A percentile compares a stretch with the other conserved stretches of the same genome.
Evolutionary conservation across 1,139 yeast genomes (phyloP).

Genomic region (Lodderomyces beijingensis): DNA sequence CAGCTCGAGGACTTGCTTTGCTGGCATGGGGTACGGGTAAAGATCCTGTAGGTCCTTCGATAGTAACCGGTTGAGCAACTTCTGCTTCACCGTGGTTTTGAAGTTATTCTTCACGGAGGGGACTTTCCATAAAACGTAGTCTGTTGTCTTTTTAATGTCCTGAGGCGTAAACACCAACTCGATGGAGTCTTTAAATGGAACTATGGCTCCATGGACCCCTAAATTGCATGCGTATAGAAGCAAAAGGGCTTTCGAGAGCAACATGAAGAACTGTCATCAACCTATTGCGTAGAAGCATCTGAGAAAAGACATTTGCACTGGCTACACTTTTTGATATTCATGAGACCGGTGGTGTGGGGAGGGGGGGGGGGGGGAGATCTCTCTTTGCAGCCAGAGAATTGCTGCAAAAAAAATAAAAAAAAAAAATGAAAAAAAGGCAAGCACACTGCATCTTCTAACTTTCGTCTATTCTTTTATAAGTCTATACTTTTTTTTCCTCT

Average conservation of each 20-base stretch:
- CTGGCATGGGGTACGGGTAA: slow-evolving; percentile 9
- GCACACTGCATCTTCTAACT: too few species aligned
- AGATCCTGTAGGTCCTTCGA: slow-evolving; percentile 14
- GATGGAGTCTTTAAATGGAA: slow-evolving; percentile 17
- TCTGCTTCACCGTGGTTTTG: slow-evolving; percentile 38
- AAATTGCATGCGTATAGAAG: background rate
- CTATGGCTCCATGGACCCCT: slow-evolving; percentile 3
- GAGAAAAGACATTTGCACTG: too few species aligned
- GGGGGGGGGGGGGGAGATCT: too few species aligned
- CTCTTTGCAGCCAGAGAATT: too few species aligned
- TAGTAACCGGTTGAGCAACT: slow-evolving; percentile 13
- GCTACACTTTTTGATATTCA: too few species aligned
- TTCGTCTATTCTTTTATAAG: too few species aligned
- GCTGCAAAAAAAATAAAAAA: too few species aligned
- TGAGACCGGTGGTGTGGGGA: too few species aligned
- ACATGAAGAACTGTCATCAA: too few species aligned
- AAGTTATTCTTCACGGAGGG: slow-evolving; percentile 19
- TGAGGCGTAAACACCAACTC: slow-evolving; percentile 22
- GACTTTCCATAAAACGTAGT: slow-evolving; percentile 17
- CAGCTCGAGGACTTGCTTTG: slow-evolving; percentile 64
- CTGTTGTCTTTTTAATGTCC: slow-evolving; percentile 22
- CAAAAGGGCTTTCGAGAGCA: too few species aligned
- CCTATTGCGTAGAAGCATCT: too few species aligned
- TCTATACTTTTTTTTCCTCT: background rate
- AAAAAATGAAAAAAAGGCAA: background rate